These are phyloP conservation scores for Arthroderma uncinatum DNA, from an alignment of 2,329 filamentous ascomycete species.

Conservation along the genomic window DNA sequence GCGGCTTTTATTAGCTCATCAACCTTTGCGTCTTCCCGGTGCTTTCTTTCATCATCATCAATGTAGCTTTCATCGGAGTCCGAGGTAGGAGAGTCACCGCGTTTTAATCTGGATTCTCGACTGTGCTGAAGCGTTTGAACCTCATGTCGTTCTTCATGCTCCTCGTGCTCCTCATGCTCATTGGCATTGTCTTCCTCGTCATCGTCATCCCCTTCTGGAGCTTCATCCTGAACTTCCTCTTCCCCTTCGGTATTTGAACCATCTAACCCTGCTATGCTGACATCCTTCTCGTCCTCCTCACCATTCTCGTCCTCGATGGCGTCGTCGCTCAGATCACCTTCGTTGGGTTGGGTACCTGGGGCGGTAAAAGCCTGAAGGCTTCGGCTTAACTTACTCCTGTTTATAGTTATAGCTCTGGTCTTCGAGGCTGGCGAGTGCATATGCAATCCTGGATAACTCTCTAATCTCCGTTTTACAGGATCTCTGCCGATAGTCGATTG, in stretches of 20 bases:
- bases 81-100: constrained; percentile 5
- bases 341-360: constrained; percentile 37
- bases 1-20: constrained; percentile 37
- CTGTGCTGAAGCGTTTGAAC: constrained; percentile 8
- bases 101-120: background rate
- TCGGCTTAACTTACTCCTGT: constrained; percentile 33
- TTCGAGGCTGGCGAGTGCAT: background rate
- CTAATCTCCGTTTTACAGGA: constrained; percentile 26
- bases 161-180: constrained; percentile 18
- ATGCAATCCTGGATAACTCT: background rate
- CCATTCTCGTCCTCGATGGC: constrained; percentile 22
- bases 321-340: constrained; percentile 17
- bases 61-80: constrained; percentile 34
- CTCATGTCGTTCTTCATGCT: constrained; percentile 13
- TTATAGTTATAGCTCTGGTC: constrained; percentile 5
- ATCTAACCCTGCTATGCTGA: constrained; percentile 16
- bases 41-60: constrained; percentile 48
- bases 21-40: constrained; percentile 31
- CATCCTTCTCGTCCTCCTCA: constrained; percentile 23
- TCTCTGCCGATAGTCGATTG: constrained; percentile 54
- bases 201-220: constrained; percentile 21
- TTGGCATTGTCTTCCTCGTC: constrained; percentile 21
- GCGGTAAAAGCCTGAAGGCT: constrained; percentile 45
- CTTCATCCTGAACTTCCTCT: constrained; percentile 17
- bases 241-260: constrained; percentile 10